phyloP scores from a whole-genome alignment of 441 rosid species.

The Lepidium campestre region DNA sequence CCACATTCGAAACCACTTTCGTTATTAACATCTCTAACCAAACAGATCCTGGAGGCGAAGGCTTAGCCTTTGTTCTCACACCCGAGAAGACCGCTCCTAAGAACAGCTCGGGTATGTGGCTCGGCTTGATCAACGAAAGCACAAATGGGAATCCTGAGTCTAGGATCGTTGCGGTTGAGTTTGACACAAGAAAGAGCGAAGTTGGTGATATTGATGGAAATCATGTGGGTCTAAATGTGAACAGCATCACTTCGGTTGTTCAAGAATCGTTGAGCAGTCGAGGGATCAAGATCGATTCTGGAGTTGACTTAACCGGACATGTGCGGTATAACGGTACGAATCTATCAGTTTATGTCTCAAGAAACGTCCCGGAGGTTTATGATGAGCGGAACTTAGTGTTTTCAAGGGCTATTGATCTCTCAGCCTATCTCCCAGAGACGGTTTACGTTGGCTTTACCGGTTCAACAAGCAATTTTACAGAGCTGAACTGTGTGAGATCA shows the following conservation, averaged over 20 bases:
- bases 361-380: background rate
- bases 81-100: constrained; percentile 18
- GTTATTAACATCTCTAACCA: constrained; percentile 34
- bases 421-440: constrained; percentile 38
- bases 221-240: constrained; percentile 59
- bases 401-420: constrained; percentile 40
- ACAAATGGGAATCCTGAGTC: constrained; percentile 30
- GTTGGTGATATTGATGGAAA: constrained; percentile 48
- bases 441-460: constrained; percentile 65
- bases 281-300: constrained; percentile 24
- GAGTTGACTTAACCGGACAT: constrained; percentile 5
- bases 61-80: constrained; percentile 56
- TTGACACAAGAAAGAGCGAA: constrained; percentile 61
- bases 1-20: constrained; percentile 53
- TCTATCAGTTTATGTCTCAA: constrained; percentile 37
- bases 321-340: constrained; percentile 42
- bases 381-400: constrained; percentile 27
- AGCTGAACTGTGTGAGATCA: constrained; percentile 50
- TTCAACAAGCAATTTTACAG: constrained; percentile 44
- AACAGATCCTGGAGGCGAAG: constrained; percentile 54
- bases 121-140: constrained; percentile 43
- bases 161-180: constrained; percentile 52
- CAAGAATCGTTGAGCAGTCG: constrained; percentile 36
- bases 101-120: constrained; percentile 57
- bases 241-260: constrained; percentile 33